Base-by-base conservation (phyloP, 208 protist genomes). In the Leptomonas pyrrhocoris region DNA sequence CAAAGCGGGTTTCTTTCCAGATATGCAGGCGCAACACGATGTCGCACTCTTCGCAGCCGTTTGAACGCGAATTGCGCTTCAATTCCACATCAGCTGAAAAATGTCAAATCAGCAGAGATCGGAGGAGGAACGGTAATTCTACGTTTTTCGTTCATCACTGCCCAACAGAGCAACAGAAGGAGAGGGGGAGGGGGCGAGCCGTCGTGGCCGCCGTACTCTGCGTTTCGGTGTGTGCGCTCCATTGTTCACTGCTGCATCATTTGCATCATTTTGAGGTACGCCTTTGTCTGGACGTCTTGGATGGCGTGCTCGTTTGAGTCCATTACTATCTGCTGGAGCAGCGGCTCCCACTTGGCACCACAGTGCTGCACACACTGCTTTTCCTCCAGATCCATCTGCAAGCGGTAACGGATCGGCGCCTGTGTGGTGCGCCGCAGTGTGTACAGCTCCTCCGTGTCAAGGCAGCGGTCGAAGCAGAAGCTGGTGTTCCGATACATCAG, bases 391-490 rank as follows among this genome's bases (percentile, higher is more conserved):
- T 94, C 91, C 50, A 87, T 87, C 56, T 96, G 57, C 11, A 89
- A 63, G 9, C 88, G 88, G 75, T 94, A 93, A 15, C 68, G 57
- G 70, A 93, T 90, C 2, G 91, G 91, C 2, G 91, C 91, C 61
- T 96, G 68, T 0, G 78, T 93, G 12, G 91, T 92, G 58, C 91
- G 86, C 40, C 87, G 61, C 30, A 96, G 70, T 19, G 91, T 96
- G 80, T 96, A 96, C 38, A 96, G 74, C 66, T 96, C 91, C 79
- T 93, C 84, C 5, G 88, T 96, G 64, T 96, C 91, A 1, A 92
- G 80, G 69, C 91, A 96, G 36, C 80, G 77, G 19, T 96, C 83
- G 8, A 96, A 70, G 74, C 91, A 96, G 55, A 88, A 92, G 43
- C 55, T 60, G 30, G 80, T 68, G 67, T 70, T 80, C 53, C 79